These are phyloP conservation scores for Chrysanthemum makinoi DNA, from an alignment of 129 eudicot genomes.

Conservation along the genomic window DNA sequence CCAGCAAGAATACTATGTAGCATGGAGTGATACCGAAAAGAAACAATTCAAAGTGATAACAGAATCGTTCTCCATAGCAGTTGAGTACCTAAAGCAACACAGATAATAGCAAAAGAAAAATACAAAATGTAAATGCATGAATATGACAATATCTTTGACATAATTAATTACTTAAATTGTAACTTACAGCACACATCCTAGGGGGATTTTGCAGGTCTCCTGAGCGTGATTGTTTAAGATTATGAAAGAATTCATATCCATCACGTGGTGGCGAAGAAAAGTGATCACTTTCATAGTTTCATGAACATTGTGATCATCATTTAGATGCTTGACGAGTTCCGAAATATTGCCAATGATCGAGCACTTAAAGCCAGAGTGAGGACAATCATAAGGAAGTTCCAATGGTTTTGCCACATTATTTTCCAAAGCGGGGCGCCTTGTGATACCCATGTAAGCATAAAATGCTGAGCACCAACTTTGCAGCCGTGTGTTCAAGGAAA, in stretches of 20 bases:
- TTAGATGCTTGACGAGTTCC: background rate
- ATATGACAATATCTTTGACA: too few species aligned
- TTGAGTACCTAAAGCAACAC: background rate
- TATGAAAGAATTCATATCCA: background rate
- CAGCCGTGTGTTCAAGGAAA: background rate
- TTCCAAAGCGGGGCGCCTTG: constrained; percentile 1
- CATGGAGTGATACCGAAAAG: background rate
- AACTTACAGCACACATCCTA: background rate
- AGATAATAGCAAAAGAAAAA: too few species aligned
- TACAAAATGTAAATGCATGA: too few species aligned
- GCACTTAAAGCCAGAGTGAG: background rate
- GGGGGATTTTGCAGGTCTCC: background rate
- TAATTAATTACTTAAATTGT: background rate
- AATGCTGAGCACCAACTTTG: background rate
- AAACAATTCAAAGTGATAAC: constrained; percentile 3
- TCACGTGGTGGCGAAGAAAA: background rate
- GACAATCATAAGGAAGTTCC: background rate
- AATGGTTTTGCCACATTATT: constrained; percentile 3
- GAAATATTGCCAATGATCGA: background rate
- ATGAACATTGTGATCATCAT: background rate
- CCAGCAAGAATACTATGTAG: background rate
- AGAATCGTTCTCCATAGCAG: background rate
- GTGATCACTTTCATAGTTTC: too few species aligned
- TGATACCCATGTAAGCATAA: background rate
- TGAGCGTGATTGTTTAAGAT: background rate